phyloP scores from a whole-genome alignment of 116 monocot species.

The Papilionanthe hybrid region DNA sequence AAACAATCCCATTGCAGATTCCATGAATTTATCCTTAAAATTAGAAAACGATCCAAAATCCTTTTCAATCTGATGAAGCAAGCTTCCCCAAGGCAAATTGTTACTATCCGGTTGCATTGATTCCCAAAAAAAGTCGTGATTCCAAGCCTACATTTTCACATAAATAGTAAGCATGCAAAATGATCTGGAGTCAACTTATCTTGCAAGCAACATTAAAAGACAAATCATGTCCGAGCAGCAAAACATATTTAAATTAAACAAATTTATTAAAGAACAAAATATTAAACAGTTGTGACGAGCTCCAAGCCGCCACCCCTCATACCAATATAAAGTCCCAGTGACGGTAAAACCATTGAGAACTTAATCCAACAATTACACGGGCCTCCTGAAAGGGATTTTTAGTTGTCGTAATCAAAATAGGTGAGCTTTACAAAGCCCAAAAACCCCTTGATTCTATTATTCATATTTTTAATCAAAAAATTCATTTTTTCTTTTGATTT shows the following conservation, averaged over 20 bases:
- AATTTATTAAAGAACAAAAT: too few species aligned
- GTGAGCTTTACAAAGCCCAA: not conserved
- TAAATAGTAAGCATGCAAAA: not conserved
- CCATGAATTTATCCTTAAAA: conserved; percentile 68
- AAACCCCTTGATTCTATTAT: not conserved
- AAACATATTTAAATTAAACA: too few species aligned
- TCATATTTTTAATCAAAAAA: not conserved
- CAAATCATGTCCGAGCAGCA: too few species aligned
- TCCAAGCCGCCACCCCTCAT: too few species aligned
- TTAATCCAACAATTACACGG: too few species aligned
- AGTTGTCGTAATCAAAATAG: too few species aligned
- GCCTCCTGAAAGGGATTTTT: too few species aligned
- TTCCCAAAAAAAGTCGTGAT: conserved; percentile 99
- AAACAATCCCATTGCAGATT: conserved; percentile 49
- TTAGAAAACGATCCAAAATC: conserved; percentile 89
- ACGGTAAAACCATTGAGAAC: too few species aligned
- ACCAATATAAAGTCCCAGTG: too few species aligned
- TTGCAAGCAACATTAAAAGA: too few species aligned
- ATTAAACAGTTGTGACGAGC: too few species aligned
- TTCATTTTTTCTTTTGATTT: not conserved
- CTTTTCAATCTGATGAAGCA: conserved; percentile 87
- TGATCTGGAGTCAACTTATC: not conserved
- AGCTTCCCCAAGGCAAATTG: conserved; percentile 57
- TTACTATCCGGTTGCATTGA: conserved; percentile 89
- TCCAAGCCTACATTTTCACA: conserved; percentile 58